These are phyloP conservation scores for Fragaria iinumae DNA, from an alignment of 306 rosid species.

Conservation along the genomic window DNA sequence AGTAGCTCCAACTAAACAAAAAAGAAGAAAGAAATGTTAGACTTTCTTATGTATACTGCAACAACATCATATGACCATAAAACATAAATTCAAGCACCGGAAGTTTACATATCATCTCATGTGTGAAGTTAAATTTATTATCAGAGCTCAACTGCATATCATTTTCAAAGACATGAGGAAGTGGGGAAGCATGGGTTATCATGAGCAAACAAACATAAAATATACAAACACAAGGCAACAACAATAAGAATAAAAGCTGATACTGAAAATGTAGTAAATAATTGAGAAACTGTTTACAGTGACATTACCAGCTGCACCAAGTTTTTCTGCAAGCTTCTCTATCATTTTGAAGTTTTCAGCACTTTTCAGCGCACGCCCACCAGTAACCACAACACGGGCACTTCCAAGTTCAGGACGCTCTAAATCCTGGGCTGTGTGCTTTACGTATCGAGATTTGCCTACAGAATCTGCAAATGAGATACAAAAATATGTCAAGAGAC, in stretches of 20 bases:
- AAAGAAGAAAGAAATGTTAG: constrained; percentile 27
- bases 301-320: constrained; percentile 83
- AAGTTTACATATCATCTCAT: not conserved
- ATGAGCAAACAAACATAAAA: not conserved
- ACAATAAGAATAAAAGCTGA: not conserved
- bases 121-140: not conserved
- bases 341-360: constrained; percentile 91
- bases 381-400: constrained; percentile 76
- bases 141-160: not conserved
- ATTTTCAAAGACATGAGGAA: not conserved
- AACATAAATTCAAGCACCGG: not conserved
- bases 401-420: constrained; percentile 92
- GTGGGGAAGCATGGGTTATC: not conserved
- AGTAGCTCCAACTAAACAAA: constrained; percentile 79
- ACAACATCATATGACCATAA: constrained; percentile 2
- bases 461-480: constrained; percentile 47
- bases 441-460: constrained; percentile 64
- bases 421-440: constrained; percentile 63
- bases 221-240: constrained; percentile 8
- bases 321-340: constrained; percentile 82
- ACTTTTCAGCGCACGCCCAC: constrained; percentile 87
- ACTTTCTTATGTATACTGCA: constrained; percentile 13
- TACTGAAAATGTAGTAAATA: not conserved
- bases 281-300: constrained; percentile 8
- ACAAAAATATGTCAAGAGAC: not conserved